Evolutionary conservation across 371 early-diverging fungal genomes (phyloP).

Genomic region (Mortierella sp.): DNA sequence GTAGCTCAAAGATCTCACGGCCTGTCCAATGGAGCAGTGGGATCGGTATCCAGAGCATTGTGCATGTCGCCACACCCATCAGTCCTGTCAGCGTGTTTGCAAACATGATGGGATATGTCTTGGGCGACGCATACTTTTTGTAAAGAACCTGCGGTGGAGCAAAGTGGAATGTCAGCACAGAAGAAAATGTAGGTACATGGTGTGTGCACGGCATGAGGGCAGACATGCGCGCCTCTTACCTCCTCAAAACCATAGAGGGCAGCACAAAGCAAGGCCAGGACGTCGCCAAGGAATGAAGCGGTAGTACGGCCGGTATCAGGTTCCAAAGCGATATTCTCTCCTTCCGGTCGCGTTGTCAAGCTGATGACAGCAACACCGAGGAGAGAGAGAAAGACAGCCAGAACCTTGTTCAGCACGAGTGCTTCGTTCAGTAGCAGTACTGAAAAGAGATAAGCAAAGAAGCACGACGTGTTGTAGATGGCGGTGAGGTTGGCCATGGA

Average conservation of each 20-base stretch:
- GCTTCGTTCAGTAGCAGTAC: constrained; percentile 73
- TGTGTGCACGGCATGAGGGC: too few species aligned
- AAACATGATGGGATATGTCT: constrained; percentile 58
- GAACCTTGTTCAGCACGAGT: constrained; percentile 64
- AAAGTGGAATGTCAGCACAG: too few species aligned
- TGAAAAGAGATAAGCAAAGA: constrained; percentile 85
- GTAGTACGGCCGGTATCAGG: constrained; percentile 13
- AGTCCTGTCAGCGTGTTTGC: constrained; percentile 76
- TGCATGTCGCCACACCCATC: constrained; percentile 69
- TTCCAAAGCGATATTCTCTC: constrained; percentile 9
- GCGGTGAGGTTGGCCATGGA: constrained; percentile 84
- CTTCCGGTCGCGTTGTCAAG: constrained; percentile 39
- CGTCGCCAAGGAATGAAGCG: constrained; percentile 56
- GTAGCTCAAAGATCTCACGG: constrained; percentile 74
- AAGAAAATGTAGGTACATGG: too few species aligned
- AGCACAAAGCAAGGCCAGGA: constrained; percentile 65
- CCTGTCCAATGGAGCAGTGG: constrained; percentile 72
- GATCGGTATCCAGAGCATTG: constrained; percentile 79
- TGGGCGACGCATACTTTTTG: constrained; percentile 78
- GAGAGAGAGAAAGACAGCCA: constrained; percentile 74
- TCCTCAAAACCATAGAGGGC: constrained; percentile 65
- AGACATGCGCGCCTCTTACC: constrained; percentile 14
- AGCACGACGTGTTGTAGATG: constrained; percentile 84
- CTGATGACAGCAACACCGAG: constrained; percentile 77
- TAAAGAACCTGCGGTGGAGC: constrained; percentile 75